Evolutionary conservation across 1,284 basidiomycete genomes (phyloP), one percentile per base, ranked within the genome.

Genomic region (Sanghuangporus weigelae): DNA sequence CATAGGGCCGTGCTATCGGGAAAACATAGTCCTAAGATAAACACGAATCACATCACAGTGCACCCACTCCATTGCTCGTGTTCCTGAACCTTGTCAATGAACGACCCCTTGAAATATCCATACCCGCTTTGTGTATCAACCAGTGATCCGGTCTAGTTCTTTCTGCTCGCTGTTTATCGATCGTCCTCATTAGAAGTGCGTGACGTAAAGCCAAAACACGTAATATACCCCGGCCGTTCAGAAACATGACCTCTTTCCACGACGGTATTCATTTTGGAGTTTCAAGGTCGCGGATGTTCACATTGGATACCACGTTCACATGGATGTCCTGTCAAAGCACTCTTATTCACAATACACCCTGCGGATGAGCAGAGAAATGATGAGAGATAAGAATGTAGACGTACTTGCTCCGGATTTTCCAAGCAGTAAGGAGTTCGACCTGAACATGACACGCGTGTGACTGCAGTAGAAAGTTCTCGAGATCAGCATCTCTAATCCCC

Each of bases 1-100:
- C 83, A 85, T 85, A 57, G 84, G 72, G 1, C 83, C 83, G 23
- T 26, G 19, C 7, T 51, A 3, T 35, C 12, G 10, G 26, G 26
- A 26, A 26, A 26, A 3, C 23, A 26, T 26, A 26, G 23, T 26
- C 19, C 16, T 58, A 6, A 26, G 16, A 46, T 16, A 14, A 40
- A n/a, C n/a, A 40, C 39, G 12, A 44, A 44, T 44, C 35, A 54
- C 51, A 54, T 54, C 14, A 54, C 51, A 2, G n/a, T 36, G 36
- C 51, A 54, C 14, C 51, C 51, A 38, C 14, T 11, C 36, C 1
- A 31, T 16, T 36, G 31, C 23, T 16, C 31, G 31, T 36, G 10
- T n/a, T 16, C 31, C 36, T 54, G 51, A 35, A 4, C 7, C 16
- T 64, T 57, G 19, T 60, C 63, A 7, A 60, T 57, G 35, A 59